Evolutionary conservation across 2,329 filamentous ascomycete genomes (phyloP), one percentile per base, ranked within the genome.

Genomic region (Alternaria brassicicola): DNA sequence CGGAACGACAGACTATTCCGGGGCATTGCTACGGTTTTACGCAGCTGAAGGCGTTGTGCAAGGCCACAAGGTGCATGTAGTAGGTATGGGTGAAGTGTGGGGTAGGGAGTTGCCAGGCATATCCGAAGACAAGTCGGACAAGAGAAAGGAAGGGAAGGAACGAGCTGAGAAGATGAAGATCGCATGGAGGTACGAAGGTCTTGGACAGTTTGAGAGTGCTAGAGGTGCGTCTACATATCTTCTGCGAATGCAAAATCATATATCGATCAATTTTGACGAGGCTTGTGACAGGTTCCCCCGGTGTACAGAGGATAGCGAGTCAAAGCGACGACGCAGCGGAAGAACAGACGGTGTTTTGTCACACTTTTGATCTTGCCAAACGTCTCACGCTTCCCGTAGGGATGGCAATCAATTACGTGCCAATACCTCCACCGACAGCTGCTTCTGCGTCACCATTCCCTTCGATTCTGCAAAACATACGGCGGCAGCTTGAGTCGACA

Each of bases 11-110:
- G 95, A 99, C 76, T 99, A 96, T 80, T 88, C 91, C 0, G 92
- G 93, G 2, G 86, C 91, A 25, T 80, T 98, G 57, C 79, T 97
- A 42, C 86, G 91, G 54, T 97, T 95, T 76, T 99, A 92, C 78
- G 94, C 93, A 1, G 93, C 94, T 0, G 93, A 99, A 78, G 95
- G 95, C 2, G 85, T 98, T 4, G 86, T 96, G 6, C 95, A 99
- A 73, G 93, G 92, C 1, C 95, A 99, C 72, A 85, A 88, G 56
- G 86, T 99, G 49, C 93, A 97, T 77, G 87, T 96, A 3, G 83
- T 98, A 35, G 94, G 93, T 2, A 83, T 91, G 61, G 86, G 88
- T 7, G 90, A 95, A 61, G 82, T 84, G 45, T 98, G 95, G 95
- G 87, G 88, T 35, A 83, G 90, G 63, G 92, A 94, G 67, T 81